phyloP scores from a whole-genome alignment of 1,139 yeast genomes.

The Meyerozyma smithsonii region DNA sequence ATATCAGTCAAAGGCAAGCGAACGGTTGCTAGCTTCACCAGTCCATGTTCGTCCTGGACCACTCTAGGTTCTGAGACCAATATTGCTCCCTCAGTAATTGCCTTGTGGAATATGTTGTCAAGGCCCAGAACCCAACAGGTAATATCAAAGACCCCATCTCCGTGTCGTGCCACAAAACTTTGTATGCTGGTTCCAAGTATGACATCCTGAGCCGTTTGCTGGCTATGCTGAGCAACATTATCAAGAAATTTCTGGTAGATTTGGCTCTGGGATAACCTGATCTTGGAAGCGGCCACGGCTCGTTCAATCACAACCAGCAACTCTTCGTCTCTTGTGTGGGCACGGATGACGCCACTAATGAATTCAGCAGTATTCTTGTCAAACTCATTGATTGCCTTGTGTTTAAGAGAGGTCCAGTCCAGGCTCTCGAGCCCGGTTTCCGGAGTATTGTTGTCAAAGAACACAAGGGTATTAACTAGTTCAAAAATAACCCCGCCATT shows the following conservation, averaged over 20 bases:
- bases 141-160: conserved; percentile 75
- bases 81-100: conserved; percentile 54
- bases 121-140: conserved; percentile 56
- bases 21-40: conserved; percentile 50
- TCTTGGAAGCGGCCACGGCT: too few species aligned
- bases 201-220: background rate
- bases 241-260: background rate
- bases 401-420: background rate
- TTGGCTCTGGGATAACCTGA: background rate
- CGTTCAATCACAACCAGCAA: too few species aligned
- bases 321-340: too few species aligned
- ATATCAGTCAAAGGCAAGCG: conserved; percentile 58
- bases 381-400: background rate
- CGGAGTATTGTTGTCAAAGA: background rate
- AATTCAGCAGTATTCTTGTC: too few species aligned
- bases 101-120: conserved; percentile 37
- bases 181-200: conserved; percentile 13
- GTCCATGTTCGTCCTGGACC: conserved; percentile 44
- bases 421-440: too few species aligned
- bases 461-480: conserved; percentile 9
- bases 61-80: conserved; percentile 38
- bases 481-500: conserved; percentile 59
- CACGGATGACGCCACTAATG: too few species aligned
- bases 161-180: conserved; percentile 53
- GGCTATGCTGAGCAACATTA: background rate